These are phyloP conservation scores for Olyra latifolia DNA, from an alignment of 176 grass and related monocot genomes.

Conservation along the genomic window DNA sequence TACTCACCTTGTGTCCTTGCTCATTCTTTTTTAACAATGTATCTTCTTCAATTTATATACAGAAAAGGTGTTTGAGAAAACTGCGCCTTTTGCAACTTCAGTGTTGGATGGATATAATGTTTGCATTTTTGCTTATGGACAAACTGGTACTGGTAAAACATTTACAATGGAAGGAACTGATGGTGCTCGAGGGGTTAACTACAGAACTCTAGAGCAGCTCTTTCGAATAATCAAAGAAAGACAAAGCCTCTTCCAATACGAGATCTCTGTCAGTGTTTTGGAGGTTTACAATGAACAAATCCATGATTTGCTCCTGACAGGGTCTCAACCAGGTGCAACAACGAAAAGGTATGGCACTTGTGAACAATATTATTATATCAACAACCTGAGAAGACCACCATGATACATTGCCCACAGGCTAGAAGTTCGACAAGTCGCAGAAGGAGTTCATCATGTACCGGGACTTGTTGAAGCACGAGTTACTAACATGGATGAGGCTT, in stretches of 20 bases:
- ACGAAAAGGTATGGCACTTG: conserved; percentile 60
- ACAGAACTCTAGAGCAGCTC: conserved; percentile 79
- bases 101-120: conserved; percentile 97
- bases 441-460: conserved; percentile 94
- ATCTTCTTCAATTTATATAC: conserved; percentile 8
- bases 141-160: conserved; percentile 95
- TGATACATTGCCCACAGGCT: conserved; percentile 44
- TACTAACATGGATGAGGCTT: conserved; percentile 72
- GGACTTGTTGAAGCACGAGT: conserved; percentile 88
- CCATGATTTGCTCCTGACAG: conserved; percentile 79
- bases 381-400: background rate
- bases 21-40: conserved; percentile 12
- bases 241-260: conserved; percentile 59
- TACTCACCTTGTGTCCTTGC: background rate
- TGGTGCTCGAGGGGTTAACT: conserved; percentile 85
- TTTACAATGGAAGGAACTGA: conserved; percentile 96
- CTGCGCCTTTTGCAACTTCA: conserved; percentile 73
- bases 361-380: background rate
- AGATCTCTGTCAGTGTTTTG: conserved; percentile 80
- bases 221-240: conserved; percentile 87
- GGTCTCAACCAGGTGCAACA: conserved; percentile 48
- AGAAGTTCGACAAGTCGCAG: conserved; percentile 83
- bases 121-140: conserved; percentile 94
- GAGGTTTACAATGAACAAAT: conserved; percentile 99
- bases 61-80: conserved; percentile 88